Conservation (phyloP, 2,329 filamentous ascomycete species). For the Aspergillus novoparasiticus region DNA sequence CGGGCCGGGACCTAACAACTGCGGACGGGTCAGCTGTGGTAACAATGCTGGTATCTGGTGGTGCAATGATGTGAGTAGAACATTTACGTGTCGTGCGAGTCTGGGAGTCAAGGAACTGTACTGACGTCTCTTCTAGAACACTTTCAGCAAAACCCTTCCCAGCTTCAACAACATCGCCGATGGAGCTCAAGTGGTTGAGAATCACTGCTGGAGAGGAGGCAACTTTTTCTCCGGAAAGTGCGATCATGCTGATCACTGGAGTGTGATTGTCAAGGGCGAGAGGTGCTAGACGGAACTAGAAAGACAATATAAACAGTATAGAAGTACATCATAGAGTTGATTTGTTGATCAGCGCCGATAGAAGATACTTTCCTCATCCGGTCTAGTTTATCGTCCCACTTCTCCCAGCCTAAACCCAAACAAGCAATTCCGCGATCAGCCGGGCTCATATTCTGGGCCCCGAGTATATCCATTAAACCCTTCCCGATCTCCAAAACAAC, state of each 20-base stretch:
- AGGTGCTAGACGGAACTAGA: neutral
- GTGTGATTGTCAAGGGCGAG: neutral
- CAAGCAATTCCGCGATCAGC: no score
- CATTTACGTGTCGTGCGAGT: accelerated
- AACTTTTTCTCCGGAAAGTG: neutral
- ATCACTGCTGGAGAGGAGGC: neutral
- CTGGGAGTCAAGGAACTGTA: no score
- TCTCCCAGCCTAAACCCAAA: no score
- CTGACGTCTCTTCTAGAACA: no score
- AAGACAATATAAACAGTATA: no score
- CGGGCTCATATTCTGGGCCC: neutral
- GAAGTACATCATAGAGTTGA: no score
- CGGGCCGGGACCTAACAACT: no score
- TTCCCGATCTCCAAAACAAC: neutral
- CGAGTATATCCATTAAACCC: neutral
- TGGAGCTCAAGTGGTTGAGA: neutral
- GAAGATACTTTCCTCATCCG: neutral
- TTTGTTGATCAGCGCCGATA: neutral
- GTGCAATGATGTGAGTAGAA: no score
- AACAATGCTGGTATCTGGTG: no score
- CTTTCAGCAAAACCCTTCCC: neutral
- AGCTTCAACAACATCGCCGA: neutral
- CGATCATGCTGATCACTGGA: neutral
- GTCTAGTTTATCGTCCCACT: neutral
- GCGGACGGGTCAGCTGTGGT: no score